Evolutionary conservation across 1,284 basidiomycete species (phyloP).

Genomic region (Waitea zeae): DNA sequence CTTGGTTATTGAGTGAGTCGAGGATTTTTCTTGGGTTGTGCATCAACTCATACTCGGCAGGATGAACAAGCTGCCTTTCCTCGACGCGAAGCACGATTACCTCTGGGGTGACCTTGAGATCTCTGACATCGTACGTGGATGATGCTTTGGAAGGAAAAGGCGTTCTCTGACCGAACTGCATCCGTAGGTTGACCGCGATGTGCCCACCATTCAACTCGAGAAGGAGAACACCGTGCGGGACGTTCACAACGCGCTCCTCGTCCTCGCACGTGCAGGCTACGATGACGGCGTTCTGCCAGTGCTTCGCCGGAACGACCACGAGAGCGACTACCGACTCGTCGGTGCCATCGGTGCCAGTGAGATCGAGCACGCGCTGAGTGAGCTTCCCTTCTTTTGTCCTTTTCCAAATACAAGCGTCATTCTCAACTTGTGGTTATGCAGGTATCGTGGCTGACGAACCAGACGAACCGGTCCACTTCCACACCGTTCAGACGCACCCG

Average conservation of each 20-base stretch:
- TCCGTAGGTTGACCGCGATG: conserved; percentile 40
- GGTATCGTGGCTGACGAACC: conserved; percentile 65
- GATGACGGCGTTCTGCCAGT: conserved; percentile 89
- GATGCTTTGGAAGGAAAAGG: conserved; percentile 3
- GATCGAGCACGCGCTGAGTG: conserved; percentile 86
- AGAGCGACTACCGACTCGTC: conserved; percentile 48
- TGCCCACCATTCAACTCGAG: conserved; percentile 52
- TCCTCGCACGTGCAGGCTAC: conserved; percentile 37
- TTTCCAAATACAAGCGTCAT: not conserved
- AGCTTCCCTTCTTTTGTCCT: conserved; percentile 12
- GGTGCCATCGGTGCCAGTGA: conserved; percentile 90
- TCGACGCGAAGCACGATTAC: conserved; percentile 81
- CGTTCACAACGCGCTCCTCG: conserved; percentile 49
- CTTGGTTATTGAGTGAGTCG: conserved; percentile 71
- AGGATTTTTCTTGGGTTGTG: conserved; percentile 7
- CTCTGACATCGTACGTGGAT: conserved; percentile 48
- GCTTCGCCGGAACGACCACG: conserved; percentile 27
- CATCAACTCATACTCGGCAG: conserved; percentile 13
- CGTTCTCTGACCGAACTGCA: conserved; percentile 1
- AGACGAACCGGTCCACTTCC: conserved; percentile 49
- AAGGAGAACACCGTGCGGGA: conserved; percentile 52
- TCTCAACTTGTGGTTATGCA: conserved; percentile 13
- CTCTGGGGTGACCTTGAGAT: conserved; percentile 69
- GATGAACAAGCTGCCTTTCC: conserved; percentile 70
- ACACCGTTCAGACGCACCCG: conserved; percentile 23